phyloP scores from a whole-genome alignment of 768 basidiomycete genomes.

The Tulasnella sp. region DNA sequence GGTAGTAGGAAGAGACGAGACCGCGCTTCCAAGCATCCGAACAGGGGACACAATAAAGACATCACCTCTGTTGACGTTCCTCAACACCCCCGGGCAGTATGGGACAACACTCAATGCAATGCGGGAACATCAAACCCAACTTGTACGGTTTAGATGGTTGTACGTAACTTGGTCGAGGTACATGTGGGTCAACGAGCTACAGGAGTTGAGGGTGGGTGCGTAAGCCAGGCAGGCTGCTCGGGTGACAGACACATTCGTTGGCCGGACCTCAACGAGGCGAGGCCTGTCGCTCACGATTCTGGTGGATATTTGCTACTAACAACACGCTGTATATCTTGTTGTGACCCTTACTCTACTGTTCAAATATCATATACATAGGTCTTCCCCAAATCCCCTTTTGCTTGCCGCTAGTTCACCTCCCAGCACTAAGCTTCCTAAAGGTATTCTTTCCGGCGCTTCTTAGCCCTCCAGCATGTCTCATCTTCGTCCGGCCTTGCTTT shows the following conservation, averaged over 20 bases:
- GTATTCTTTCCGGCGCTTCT: slow-evolving; percentile 87
- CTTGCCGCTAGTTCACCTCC: neutral
- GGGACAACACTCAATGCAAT: slow-evolving; percentile 56
- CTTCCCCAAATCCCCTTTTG: neutral
- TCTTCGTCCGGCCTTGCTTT: slow-evolving; percentile 63
- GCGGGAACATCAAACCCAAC: slow-evolving; percentile 62
- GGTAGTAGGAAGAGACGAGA: neutral
- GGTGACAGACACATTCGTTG: too few relatives aligned
- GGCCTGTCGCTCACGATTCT: too few relatives aligned
- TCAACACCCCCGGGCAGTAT: slow-evolving; percentile 38
- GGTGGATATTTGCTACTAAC: too few relatives aligned
- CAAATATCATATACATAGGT: neutral
- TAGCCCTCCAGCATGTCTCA: slow-evolving; percentile 42
- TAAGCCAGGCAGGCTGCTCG: neutral
- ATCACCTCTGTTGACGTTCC: neutral
- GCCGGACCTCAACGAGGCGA: too few relatives aligned
- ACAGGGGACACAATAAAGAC: neutral
- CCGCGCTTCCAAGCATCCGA: neutral
- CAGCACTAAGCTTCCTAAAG: slow-evolving; percentile 34
- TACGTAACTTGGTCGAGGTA: slow-evolving; percentile 74
- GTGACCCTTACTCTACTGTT: neutral
- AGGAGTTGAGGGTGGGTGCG: neutral
- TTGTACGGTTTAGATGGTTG: slow-evolving; percentile 85
- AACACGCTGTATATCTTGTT: too few relatives aligned
- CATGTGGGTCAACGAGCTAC: slow-evolving; percentile 79